A percentile compares a stretch with the other conserved stretches of the same genome.
These are phyloP conservation scores for Daldinia grandis DNA, from an alignment of 495 filamentous ascomycete genomes.

Conservation along the genomic window DNA sequence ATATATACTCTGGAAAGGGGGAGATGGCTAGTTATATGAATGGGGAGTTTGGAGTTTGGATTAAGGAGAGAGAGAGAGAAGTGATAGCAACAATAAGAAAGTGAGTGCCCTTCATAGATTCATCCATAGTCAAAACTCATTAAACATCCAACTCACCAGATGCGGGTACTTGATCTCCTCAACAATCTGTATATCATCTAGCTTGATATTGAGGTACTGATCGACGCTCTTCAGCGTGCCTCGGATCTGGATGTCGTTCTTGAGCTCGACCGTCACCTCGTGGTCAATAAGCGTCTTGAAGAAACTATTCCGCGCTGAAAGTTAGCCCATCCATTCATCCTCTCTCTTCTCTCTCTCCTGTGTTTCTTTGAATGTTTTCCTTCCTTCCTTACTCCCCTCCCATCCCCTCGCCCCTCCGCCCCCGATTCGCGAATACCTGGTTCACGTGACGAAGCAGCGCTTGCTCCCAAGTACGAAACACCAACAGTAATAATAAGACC, in stretches of 20 bases:
- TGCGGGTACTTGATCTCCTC: conserved; percentile 95
- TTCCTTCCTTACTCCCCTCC: background rate
- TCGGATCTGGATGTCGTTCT: conserved; percentile 97
- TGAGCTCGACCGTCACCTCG: conserved; percentile 94
- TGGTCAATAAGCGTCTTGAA: conserved; percentile 99
- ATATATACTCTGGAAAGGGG: no score
- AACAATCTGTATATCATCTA: conserved; percentile 90
- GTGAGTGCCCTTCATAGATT: no score
- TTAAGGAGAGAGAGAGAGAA: no score
- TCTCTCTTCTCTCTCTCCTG: background rate
- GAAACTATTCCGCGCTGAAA: conserved; percentile 67
- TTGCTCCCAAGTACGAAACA: background rate
- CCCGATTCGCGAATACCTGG: background rate
- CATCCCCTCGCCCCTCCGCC: background rate
- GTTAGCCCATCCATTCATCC: conserved; percentile 17
- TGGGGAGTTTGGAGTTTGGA: no score
- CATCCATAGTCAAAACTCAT: no score
- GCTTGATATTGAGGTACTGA: conserved; percentile 98
- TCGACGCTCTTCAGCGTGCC: conserved; percentile 96
- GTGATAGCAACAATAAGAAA: no score
- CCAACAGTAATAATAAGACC: background rate
- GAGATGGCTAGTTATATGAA: no score
- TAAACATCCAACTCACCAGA: no score
- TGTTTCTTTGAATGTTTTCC: background rate
- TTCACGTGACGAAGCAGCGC: no score